Evolutionary conservation across 768 basidiomycete genomes (phyloP), one percentile per base, ranked within the genome.

Genomic region (Phanerochaete sordida): DNA sequence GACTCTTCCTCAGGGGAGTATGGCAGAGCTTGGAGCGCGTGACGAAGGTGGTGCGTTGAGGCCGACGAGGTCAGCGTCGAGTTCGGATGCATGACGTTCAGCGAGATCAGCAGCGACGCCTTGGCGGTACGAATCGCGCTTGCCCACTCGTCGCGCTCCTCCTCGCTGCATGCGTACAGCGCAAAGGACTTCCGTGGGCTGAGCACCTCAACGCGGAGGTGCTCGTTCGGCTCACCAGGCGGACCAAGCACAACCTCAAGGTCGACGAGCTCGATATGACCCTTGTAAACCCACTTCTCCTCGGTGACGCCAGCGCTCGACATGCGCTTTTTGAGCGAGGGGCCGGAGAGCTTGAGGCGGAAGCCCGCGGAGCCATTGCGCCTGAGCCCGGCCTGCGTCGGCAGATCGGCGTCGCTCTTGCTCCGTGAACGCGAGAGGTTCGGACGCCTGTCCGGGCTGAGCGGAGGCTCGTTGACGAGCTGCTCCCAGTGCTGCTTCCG

Each of bases 171-270:
- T 2, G 87, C 80, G 73, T 90, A 87, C 26, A 93, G 70, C 0
- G 85, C 86, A 64, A 93, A 93, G 61, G 87, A 92, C 19, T 82
- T 84, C 56, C 84, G 85, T 1, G 91, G 91, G 70, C 90, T 89
- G 59, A 91, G 68, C 2, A 93, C 75, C 69, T 94, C 92, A 51
- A 93, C 81, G 51, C 81, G 76, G 28, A 80, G 75, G 56, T 85
- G 83, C 47, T 84, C 84, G 0, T 79, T 80, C 1, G 77, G 66
- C 11, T 80, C 81, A 21, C 75, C 69, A 3, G 77, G 66, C 37
- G 78, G 68, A 62, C 74, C 64, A 21, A 91, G 78, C 0, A 93
- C 84, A 1, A 93, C 84, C 66, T 93, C 90, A 53, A 90, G 65
- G 73, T 94, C 90, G 43, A 93, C 80, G 21, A 94, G 79, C 55